Percentiles rank a stretch among this genome's conserved stretches.
Evolutionary conservation across 257 asterid genomes (phyloP).

Genomic region (Rauvolfia tetraphylla): DNA sequence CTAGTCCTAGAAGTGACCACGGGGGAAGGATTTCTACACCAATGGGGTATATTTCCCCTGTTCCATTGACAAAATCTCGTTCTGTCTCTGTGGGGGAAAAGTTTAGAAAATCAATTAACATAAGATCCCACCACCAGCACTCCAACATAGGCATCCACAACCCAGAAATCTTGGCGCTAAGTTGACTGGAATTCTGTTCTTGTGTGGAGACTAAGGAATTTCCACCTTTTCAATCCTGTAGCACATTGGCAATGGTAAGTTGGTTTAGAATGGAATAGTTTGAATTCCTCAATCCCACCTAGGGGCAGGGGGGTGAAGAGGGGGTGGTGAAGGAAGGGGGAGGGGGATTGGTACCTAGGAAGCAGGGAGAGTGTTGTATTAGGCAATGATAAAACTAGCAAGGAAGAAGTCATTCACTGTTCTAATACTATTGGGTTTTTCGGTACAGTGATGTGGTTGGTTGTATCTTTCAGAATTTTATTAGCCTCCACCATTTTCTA

Average conservation of each 20-base stretch:
- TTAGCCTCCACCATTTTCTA: background rate
- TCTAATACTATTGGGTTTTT: background rate
- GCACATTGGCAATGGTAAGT: background rate
- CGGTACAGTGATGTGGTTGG: no score
- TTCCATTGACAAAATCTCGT: constrained; percentile 33
- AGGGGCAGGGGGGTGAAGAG: no score
- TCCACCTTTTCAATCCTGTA: background rate
- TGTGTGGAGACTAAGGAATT: background rate
- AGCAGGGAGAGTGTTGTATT: background rate
- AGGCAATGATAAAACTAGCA: background rate
- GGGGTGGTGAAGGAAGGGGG: background rate
- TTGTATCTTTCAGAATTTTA: background rate
- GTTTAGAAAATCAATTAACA: background rate
- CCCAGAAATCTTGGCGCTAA: background rate
- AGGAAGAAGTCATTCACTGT: background rate
- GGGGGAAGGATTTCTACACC: constrained; percentile 94
- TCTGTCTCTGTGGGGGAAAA: background rate
- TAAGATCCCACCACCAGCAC: background rate
- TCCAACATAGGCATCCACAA: background rate
- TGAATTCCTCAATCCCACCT: background rate
- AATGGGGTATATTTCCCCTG: constrained; percentile 85
- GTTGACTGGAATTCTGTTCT: background rate
- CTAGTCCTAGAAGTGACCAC: constrained; percentile 87
- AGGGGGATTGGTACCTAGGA: background rate
- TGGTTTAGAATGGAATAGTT: background rate